Conservation (phyloP, 331 rosid genomes). For the Cucumis variabilis region DNA sequence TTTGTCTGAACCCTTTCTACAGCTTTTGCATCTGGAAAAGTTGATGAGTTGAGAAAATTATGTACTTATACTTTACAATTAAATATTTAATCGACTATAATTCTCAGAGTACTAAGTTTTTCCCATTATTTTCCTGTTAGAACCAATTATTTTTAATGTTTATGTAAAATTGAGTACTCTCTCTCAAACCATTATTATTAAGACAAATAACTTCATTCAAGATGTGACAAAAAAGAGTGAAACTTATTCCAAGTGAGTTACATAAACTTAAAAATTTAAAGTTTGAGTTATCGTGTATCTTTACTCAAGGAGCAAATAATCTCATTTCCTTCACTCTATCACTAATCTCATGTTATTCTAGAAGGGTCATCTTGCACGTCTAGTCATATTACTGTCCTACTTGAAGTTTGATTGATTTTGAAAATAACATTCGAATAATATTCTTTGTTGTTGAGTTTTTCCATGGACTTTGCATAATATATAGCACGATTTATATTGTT, state of each 20-base stretch:
- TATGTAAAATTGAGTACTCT: neutral
- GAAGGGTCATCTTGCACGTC: constrained; percentile 9
- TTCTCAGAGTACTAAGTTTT: neutral
- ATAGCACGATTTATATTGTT: neutral
- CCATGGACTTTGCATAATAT: neutral
- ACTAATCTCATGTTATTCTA: neutral
- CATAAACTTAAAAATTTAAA: constrained; percentile 1
- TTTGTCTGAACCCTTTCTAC: neutral
- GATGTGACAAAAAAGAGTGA: neutral
- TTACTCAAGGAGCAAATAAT: neutral
- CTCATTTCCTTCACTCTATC: neutral
- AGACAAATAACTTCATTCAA: neutral
- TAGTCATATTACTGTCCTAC: neutral
- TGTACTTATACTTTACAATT: constrained; percentile 7
- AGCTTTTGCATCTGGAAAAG: neutral
- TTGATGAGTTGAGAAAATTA: neutral
- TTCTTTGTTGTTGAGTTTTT: constrained; percentile 10
- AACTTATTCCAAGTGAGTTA: neutral
- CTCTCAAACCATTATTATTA: neutral
- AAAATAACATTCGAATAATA: neutral
- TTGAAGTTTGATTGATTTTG: constrained; percentile 14
- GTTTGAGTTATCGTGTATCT: neutral
- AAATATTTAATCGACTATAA: neutral
- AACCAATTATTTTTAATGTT: neutral
- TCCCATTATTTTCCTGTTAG: neutral